Evolutionary conservation across 2,329 filamentous ascomycete genomes (phyloP).

Genomic region (Cladosporium sp.): DNA sequence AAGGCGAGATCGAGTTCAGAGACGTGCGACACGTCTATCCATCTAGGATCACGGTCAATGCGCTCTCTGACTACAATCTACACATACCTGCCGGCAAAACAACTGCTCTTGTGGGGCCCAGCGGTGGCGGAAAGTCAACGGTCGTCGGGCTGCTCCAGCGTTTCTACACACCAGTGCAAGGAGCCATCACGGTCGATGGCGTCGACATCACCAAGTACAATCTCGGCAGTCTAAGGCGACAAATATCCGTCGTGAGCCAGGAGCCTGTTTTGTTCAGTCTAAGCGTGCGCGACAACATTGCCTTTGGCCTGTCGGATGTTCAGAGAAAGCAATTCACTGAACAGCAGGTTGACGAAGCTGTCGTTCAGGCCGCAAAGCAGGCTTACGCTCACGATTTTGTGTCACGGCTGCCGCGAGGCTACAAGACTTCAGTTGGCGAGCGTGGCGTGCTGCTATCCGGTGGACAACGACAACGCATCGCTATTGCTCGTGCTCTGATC

Average conservation of each 20-base stretch:
- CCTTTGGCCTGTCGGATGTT: slow-evolving; percentile 52
- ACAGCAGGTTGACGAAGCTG: slow-evolving; percentile 52
- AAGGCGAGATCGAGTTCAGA: slow-evolving; percentile 70
- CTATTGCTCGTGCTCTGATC: slow-evolving; percentile 66
- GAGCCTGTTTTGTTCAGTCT: slow-evolving; percentile 59
- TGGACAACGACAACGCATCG: slow-evolving; percentile 73
- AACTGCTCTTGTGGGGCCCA: slow-evolving; percentile 44
- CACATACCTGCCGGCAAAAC: slow-evolving; percentile 45
- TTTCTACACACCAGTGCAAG: slow-evolving; percentile 53
- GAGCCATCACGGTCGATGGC: slow-evolving; percentile 52
- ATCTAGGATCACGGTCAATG: slow-evolving; percentile 77
- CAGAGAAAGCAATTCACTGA: slow-evolving; percentile 52
- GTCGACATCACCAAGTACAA: slow-evolving; percentile 56
- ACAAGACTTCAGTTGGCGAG: slow-evolving; percentile 70
- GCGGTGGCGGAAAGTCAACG: slow-evolving; percentile 41
- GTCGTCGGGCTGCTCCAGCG: slow-evolving; percentile 43
- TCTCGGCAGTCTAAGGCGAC: slow-evolving; percentile 50
- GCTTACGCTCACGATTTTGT: slow-evolving; percentile 62
- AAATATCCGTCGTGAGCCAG: slow-evolving; percentile 61
- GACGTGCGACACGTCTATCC: slow-evolving; percentile 87
- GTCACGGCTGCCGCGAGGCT: slow-evolving; percentile 56
- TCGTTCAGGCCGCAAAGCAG: slow-evolving; percentile 42
- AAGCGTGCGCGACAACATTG: slow-evolving; percentile 55
- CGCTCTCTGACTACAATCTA: slow-evolving; percentile 75
- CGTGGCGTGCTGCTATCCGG: slow-evolving; percentile 71